Percentiles rank a stretch among this genome's conserved stretches.
Evolutionary conservation across 306 rosid species (phyloP).

Genomic region (Vigna reflexopilosa): DNA sequence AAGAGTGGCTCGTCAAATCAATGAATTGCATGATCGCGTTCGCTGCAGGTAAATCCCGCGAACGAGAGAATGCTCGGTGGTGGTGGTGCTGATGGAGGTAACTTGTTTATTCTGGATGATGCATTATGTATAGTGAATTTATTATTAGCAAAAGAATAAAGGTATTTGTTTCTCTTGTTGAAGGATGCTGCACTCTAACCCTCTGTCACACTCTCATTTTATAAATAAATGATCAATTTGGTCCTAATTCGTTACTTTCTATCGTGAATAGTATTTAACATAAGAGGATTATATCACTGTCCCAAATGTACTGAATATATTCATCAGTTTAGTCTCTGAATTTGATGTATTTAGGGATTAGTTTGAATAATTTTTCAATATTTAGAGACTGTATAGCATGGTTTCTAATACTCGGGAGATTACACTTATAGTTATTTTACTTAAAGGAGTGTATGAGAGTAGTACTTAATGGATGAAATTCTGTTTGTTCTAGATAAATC

Average conservation of each 20-base stretch:
- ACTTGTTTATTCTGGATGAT: neutral
- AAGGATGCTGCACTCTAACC: neutral
- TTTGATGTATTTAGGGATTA: neutral
- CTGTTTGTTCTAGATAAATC: neutral
- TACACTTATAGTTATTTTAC: neutral
- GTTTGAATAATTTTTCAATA: neutral
- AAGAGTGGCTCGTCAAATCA: neutral
- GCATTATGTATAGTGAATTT: neutral
- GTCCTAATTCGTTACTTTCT: neutral
- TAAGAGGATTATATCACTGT: neutral
- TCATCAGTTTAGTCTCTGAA: neutral
- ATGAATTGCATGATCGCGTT: neutral
- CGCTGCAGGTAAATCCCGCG: conserved; percentile 85
- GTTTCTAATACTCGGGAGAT: neutral
- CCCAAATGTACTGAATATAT: neutral
- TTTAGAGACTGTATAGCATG: neutral
- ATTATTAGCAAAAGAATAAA: neutral
- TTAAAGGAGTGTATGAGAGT: neutral
- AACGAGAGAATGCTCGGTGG: conserved; percentile 96
- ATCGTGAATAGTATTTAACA: neutral
- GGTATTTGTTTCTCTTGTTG: neutral
- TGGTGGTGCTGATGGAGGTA: conserved; percentile 98
- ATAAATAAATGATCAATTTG: neutral
- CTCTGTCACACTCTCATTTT: neutral
- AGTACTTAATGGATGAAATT: neutral